A percentile compares a stretch with the other conserved stretches of the same genome.
Evolutionary conservation across 257 asterid species (phyloP).

Genomic region (Vinca minor): DNA sequence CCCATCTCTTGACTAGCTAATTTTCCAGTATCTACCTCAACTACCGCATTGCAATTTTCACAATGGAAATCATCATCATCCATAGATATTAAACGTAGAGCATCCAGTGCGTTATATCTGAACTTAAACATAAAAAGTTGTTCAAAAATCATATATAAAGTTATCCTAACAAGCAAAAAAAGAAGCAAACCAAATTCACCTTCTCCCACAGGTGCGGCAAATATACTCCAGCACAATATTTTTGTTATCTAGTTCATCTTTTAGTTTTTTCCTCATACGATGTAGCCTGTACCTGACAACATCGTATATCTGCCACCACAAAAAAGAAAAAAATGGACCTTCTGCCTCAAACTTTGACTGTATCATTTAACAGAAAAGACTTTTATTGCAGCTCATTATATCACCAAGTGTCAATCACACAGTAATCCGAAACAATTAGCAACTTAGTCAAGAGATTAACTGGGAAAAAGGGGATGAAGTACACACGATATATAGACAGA

Average conservation of each 20-base stretch:
- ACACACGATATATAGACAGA: neutral
- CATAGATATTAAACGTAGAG: conserved; percentile 58
- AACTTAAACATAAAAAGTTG: conserved; percentile 18
- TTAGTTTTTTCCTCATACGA: conserved; percentile 85
- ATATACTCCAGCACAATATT: conserved; percentile 81
- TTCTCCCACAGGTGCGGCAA: conserved; percentile 79
- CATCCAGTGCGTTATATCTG: conserved; percentile 91
- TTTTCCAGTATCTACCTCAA: conserved; percentile 80
- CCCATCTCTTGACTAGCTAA: conserved; percentile 62
- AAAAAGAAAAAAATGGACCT: neutral
- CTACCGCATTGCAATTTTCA: conserved; percentile 75
- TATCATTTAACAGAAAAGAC: neutral
- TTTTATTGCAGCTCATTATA: neutral
- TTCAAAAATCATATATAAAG: conserved; percentile 1
- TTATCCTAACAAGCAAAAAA: conserved; percentile 2
- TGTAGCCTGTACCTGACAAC: conserved; percentile 89
- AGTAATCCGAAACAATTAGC: neutral
- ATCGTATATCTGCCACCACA: conserved; percentile 61
- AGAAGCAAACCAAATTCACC: conserved; percentile 26
- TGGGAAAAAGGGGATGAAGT: neutral
- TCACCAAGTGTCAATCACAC: neutral
- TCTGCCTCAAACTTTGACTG: neutral
- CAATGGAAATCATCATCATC: conserved; percentile 84
- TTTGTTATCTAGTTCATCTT: conserved; percentile 92
- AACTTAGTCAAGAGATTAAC: neutral